Conservation (phyloP, 2,329 filamentous ascomycete species). For the Fusarium musae region DNA sequence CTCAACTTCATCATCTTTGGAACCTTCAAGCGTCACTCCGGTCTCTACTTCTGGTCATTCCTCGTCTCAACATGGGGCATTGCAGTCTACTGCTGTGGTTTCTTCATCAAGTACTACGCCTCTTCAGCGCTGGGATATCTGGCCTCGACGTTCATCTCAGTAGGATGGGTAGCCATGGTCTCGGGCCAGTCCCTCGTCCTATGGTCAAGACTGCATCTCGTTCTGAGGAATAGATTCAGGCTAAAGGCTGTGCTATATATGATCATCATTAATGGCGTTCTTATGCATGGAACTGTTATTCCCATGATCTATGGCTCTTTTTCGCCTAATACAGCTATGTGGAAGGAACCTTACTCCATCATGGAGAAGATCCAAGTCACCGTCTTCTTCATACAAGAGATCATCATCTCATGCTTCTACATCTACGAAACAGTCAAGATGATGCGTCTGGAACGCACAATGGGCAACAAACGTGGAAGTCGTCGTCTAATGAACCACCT, state of each 20-base stretch:
- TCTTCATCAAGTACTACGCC: conserved; percentile 54
- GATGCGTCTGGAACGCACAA: conserved; percentile 54
- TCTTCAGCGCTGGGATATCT: conserved; percentile 34
- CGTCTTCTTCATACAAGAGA: conserved; percentile 66
- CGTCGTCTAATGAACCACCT: conserved; percentile 52
- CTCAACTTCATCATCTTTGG: conserved; percentile 50
- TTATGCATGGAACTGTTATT: conserved; percentile 64
- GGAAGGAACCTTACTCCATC: conserved; percentile 52
- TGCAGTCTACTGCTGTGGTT: conserved; percentile 55
- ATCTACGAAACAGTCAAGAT: conserved; percentile 64
- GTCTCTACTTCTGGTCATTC: conserved; percentile 55
- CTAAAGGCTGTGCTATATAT: conserved; percentile 64
- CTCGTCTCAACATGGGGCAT: conserved; percentile 50
- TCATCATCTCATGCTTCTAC: conserved; percentile 63
- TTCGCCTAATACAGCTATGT: conserved; percentile 38
- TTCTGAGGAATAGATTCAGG: conserved; percentile 61
- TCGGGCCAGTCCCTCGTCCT: conserved; percentile 71
- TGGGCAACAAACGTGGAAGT: conserved; percentile 37
- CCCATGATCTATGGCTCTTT: conserved; percentile 66
- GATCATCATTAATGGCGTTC: conserved; percentile 65
- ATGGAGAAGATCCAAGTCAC: conserved; percentile 67
- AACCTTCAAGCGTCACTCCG: conserved; percentile 50
- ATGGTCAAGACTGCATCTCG: conserved; percentile 70
- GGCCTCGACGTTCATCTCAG: conserved; percentile 33
- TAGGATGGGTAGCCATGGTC: conserved; percentile 60